Conservation (phyloP, 2,329 filamentous ascomycete genomes). For the Exserohilum rostratum region DNA sequence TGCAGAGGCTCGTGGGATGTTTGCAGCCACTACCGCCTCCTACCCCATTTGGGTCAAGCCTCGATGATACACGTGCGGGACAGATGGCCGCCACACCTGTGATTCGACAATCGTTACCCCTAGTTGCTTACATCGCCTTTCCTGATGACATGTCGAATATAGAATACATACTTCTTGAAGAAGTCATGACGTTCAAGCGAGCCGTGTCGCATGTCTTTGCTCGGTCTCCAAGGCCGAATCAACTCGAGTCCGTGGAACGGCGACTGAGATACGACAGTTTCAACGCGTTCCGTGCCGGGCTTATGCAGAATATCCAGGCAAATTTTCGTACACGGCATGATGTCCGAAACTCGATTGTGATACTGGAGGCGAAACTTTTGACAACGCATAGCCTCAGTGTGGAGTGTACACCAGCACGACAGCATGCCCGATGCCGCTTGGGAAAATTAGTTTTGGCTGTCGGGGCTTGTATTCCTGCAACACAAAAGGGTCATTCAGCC, state of each 20-base stretch:
- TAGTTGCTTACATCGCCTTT: slow-evolving; percentile 6
- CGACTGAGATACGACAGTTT: background rate
- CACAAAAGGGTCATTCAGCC: background rate
- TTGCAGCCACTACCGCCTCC: slow-evolving; percentile 4
- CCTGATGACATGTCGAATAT: slow-evolving; percentile 22
- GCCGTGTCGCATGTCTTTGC: background rate
- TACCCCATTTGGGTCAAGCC: background rate
- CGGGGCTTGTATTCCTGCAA: background rate
- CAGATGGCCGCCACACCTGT: slow-evolving; percentile 1
- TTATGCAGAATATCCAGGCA: background rate
- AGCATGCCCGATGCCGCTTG: background rate
- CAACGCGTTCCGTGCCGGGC: background rate
- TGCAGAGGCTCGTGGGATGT: slow-evolving; percentile 3
- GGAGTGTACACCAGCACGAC: slow-evolving; percentile 2
- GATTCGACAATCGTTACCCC: slow-evolving; percentile 9
- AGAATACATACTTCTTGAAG: background rate
- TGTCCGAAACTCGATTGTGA: background rate
- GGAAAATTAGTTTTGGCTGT: background rate
- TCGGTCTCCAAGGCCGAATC: background rate
- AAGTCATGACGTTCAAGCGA: background rate
- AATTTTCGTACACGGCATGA: background rate
- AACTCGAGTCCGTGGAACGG: background rate
- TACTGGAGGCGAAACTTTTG: background rate
- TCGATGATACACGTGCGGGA: slow-evolving; percentile 11
- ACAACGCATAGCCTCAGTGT: background rate